Evolutionary conservation across 768 basidiomycete genomes (phyloP).

Genomic region (Mycena rebaudengoi): DNA sequence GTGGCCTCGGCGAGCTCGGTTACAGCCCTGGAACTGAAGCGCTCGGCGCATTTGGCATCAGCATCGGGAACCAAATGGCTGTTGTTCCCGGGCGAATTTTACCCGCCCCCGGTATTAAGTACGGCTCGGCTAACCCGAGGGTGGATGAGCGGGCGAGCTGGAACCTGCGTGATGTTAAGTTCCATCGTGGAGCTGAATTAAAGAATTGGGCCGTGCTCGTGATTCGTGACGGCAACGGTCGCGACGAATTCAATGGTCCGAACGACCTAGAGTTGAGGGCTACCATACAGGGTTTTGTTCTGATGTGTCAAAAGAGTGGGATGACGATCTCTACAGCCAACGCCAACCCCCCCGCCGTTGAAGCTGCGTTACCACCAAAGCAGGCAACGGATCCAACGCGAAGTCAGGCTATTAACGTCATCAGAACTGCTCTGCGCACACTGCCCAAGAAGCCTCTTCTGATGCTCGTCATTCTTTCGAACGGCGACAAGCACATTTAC

Average conservation of each 20-base stretch:
- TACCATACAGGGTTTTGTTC: slow-evolving; percentile 60
- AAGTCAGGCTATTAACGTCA: slow-evolving; percentile 52
- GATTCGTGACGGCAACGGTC: slow-evolving; percentile 61
- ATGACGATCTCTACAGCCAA: slow-evolving; percentile 61
- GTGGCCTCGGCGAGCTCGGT: slow-evolving; percentile 71
- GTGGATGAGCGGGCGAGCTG: slow-evolving; percentile 78
- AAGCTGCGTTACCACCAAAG: slow-evolving; percentile 60
- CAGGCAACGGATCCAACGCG: slow-evolving; percentile 64
- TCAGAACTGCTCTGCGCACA: slow-evolving; percentile 51
- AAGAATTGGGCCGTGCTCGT: slow-evolving; percentile 75
- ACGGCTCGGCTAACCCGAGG: slow-evolving; percentile 53
- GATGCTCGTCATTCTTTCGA: slow-evolving; percentile 72
- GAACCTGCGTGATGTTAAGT: slow-evolving; percentile 77
- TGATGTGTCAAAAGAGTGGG: slow-evolving; percentile 72
- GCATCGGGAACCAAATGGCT: slow-evolving; percentile 68
- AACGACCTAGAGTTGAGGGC: slow-evolving; percentile 61
- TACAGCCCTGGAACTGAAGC: slow-evolving; percentile 50
- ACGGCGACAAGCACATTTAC: slow-evolving; percentile 78
- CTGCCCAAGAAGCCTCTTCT: slow-evolving; percentile 61
- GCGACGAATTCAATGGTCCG: slow-evolving; percentile 67
- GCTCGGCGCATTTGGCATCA: slow-evolving; percentile 68
- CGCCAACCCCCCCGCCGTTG: slow-evolving; percentile 45
- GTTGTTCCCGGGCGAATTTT: slow-evolving; percentile 77
- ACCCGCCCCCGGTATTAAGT: slow-evolving; percentile 65
- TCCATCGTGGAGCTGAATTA: slow-evolving; percentile 63